Conservation (phyloP, 257 asterid species). For the Solanum etuberosum region DNA sequence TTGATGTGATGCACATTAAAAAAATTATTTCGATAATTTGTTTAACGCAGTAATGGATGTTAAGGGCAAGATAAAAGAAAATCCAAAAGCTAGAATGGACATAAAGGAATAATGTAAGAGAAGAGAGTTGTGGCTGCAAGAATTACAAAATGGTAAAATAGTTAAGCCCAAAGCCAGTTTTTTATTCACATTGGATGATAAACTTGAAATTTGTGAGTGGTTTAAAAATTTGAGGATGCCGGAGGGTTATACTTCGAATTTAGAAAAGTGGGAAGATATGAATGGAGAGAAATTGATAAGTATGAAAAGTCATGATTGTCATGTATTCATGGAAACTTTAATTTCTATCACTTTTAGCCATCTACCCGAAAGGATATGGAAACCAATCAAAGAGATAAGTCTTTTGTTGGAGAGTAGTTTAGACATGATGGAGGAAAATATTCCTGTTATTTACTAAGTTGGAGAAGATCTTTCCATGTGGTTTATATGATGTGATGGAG, state of each 20-base stretch:
- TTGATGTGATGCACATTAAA: background rate
- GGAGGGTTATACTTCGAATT: background rate
- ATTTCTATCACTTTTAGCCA: background rate
- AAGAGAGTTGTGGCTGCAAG: background rate
- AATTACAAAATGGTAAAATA: too few species aligned
- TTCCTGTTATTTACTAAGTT: background rate
- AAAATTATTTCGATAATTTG: background rate
- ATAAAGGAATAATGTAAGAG: too few species aligned
- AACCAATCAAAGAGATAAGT: background rate
- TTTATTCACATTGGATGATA: background rate
- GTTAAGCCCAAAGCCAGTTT: background rate
- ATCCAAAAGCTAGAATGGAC: background rate
- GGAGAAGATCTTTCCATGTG: background rate
- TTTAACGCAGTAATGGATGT: background rate
- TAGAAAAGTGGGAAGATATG: background rate
- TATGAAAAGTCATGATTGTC: background rate
- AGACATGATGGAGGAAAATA: background rate
- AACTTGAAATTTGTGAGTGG: background rate
- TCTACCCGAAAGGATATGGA: background rate
- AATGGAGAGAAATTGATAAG: background rate
- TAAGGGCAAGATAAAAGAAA: background rate
- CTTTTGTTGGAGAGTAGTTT: background rate
- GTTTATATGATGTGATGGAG: background rate
- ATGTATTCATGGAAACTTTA: background rate
- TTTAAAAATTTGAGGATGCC: background rate